These are phyloP conservation scores for Clonostachys sp. DNA, from an alignment of 2,329 filamentous ascomycete species.

Conservation along the genomic window DNA sequence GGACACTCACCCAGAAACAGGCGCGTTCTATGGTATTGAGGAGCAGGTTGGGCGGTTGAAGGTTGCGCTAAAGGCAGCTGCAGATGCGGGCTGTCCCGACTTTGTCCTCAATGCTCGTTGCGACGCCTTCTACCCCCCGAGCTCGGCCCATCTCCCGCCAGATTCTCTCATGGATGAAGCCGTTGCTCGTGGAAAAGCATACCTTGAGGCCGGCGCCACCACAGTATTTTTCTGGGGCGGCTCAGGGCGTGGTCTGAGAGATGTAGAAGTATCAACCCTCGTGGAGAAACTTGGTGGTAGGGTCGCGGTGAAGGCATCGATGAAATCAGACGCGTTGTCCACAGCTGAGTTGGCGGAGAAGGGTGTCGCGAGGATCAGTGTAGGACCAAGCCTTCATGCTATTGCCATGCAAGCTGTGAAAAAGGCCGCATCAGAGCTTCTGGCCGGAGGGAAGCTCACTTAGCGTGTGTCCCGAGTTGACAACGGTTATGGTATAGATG, in stretches of 20 bases:
- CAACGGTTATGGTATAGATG: too few relatives aligned
- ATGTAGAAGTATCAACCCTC: slow-evolving; percentile 39
- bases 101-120: slow-evolving; percentile 56
- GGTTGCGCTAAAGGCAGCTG: slow-evolving; percentile 32
- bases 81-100: slow-evolving; percentile 41
- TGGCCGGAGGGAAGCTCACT: slow-evolving; percentile 8
- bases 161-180: slow-evolving; percentile 35
- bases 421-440: slow-evolving; percentile 20
- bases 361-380: slow-evolving; percentile 50
- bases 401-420: slow-evolving; percentile 32
- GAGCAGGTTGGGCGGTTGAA: slow-evolving; percentile 43
- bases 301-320: slow-evolving; percentile 40
- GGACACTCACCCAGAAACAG: slow-evolving; percentile 32
- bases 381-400: slow-evolving; percentile 42
- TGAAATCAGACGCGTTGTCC: slow-evolving; percentile 28
- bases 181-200: slow-evolving; percentile 49
- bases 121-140: slow-evolving; percentile 35
- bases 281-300: slow-evolving; percentile 41
- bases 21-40: slow-evolving; percentile 29
- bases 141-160: slow-evolving; percentile 16
- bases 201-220: slow-evolving; percentile 51
- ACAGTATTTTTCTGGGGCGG: slow-evolving; percentile 59
- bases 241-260: slow-evolving; percentile 30
- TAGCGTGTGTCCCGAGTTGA: too few relatives aligned
- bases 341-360: slow-evolving; percentile 37